Percentiles rank a stretch among this genome's conserved stretches.
Conservation (phyloP, 2,329 filamentous ascomycete genomes). For the Acrocalymma vagum region DNA sequence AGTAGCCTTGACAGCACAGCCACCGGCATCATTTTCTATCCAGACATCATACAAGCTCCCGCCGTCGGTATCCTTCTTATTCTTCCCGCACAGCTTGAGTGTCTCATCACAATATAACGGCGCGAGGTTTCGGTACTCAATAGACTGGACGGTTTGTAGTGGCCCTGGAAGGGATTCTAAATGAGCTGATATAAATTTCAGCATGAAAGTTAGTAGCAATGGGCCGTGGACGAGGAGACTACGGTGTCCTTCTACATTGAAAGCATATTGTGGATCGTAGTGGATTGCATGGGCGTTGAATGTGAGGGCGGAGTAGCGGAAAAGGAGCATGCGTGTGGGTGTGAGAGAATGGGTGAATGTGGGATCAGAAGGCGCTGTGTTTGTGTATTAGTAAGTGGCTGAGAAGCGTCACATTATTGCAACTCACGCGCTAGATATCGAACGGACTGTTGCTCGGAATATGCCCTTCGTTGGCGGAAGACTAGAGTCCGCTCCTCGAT, state of each 20-base stretch:
- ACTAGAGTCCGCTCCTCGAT: slow-evolving; percentile 63
- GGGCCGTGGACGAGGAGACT: slow-evolving; percentile 88
- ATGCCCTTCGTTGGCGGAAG: too few species aligned
- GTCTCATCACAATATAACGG: slow-evolving; percentile 80
- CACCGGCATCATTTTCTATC: slow-evolving; percentile 51
- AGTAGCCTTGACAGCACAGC: slow-evolving; percentile 55
- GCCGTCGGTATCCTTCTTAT: slow-evolving; percentile 36
- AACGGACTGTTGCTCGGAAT: too few species aligned
- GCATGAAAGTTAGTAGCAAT: slow-evolving; percentile 78
- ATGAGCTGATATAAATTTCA: slow-evolving; percentile 71
- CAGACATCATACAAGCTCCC: slow-evolving; percentile 46
- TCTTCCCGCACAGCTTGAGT: slow-evolving; percentile 73
- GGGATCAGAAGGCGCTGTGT: slow-evolving; percentile 58
- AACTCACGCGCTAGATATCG: slow-evolving; percentile 51
- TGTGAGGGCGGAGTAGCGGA: slow-evolving; percentile 84
- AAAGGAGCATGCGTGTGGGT: slow-evolving; percentile 77
- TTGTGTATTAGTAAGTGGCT: slow-evolving; percentile 17
- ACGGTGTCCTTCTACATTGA: slow-evolving; percentile 75
- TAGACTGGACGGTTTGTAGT: slow-evolving; percentile 56
- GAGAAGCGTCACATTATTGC: too few species aligned
- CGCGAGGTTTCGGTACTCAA: slow-evolving; percentile 83
- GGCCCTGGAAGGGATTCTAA: slow-evolving; percentile 37
- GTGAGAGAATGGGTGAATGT: slow-evolving; percentile 67
- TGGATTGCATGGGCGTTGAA: slow-evolving; percentile 95
- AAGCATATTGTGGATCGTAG: slow-evolving; percentile 76